Conservation (phyloP, 371 early-diverging fungal species). For the Caulochytrium protostelioides region DNA sequence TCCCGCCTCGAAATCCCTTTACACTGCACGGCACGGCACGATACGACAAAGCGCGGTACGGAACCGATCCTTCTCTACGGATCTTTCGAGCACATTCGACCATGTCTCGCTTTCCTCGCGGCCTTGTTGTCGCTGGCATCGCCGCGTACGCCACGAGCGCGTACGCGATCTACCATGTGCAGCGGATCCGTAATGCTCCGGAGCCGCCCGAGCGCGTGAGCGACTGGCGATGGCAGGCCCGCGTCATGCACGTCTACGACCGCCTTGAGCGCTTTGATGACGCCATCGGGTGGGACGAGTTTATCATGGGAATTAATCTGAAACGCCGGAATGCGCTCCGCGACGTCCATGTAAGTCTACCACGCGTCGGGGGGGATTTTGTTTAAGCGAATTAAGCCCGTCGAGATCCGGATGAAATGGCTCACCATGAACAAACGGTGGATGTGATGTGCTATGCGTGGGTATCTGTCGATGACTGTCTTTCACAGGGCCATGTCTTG, state of each 20-base stretch:
- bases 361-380: background rate
- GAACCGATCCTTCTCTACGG: no score
- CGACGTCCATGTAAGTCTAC: slow-evolving; percentile 20
- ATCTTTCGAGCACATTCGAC: no score
- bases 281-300: slow-evolving; percentile 41
- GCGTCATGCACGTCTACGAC: slow-evolving; percentile 6
- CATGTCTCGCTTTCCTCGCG: no score
- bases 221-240: background rate
- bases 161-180: slow-evolving; percentile 13
- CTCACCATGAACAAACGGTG: background rate
- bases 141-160: slow-evolving; percentile 6
- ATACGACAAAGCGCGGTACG: no score
- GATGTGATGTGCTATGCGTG: background rate
- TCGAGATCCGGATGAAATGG: slow-evolving; percentile 3
- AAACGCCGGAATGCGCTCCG: slow-evolving; percentile 28
- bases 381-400: slow-evolving; percentile 1
- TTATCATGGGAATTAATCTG: slow-evolving; percentile 35
- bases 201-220: slow-evolving; percentile 4
- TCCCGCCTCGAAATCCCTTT: no score
- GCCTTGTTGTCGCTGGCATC: slow-evolving; percentile 4
- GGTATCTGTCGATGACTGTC: background rate
- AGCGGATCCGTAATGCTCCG: slow-evolving; percentile 9
- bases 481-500: slow-evolving; percentile 27
- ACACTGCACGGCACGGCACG: no score
- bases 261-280: slow-evolving; percentile 35